These are phyloP conservation scores for Rhododendron mucronatum DNA, from an alignment of 148 eudicot species.

Conservation along the genomic window DNA sequence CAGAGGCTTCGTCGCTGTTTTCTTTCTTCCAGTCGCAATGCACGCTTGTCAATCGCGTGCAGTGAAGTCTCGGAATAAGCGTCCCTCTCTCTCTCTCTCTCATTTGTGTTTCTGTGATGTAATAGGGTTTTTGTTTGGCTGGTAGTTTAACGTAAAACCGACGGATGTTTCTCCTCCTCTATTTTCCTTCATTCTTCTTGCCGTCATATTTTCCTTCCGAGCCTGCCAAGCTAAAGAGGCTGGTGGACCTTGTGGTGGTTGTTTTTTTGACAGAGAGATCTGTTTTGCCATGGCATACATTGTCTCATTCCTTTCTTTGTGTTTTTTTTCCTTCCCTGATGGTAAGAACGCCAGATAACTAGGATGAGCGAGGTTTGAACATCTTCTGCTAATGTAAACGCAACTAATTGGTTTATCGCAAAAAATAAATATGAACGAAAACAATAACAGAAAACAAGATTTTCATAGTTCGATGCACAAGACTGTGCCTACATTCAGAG, in stretches of 20 bases:
- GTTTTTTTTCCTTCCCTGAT: background rate
- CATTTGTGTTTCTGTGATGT: background rate
- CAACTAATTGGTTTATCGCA: too few relatives aligned
- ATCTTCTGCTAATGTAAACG: background rate
- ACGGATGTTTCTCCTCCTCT: background rate
- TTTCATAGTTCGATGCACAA: too few relatives aligned
- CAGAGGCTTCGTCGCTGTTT: constrained; percentile 9
- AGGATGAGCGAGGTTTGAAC: background rate
- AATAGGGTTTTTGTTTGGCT: background rate
- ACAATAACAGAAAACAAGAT: too few relatives aligned
- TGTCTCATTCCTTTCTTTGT: background rate
- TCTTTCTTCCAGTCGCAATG: constrained; percentile 13
- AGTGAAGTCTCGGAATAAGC: background rate
- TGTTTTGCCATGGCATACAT: background rate
- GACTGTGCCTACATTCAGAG: too few relatives aligned
- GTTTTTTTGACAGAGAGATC: background rate
- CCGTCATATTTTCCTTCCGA: background rate
- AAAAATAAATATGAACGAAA: too few relatives aligned
- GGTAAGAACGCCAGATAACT: background rate
- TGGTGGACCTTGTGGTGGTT: background rate
- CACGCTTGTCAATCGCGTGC: background rate
- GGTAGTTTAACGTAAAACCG: background rate
- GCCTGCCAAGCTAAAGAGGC: background rate
- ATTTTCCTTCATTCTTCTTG: background rate
- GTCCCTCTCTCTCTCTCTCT: background rate